These are phyloP conservation scores for Echeveria elegans DNA, from an alignment of 164 flowering plant genomes.

Conservation along the genomic window DNA sequence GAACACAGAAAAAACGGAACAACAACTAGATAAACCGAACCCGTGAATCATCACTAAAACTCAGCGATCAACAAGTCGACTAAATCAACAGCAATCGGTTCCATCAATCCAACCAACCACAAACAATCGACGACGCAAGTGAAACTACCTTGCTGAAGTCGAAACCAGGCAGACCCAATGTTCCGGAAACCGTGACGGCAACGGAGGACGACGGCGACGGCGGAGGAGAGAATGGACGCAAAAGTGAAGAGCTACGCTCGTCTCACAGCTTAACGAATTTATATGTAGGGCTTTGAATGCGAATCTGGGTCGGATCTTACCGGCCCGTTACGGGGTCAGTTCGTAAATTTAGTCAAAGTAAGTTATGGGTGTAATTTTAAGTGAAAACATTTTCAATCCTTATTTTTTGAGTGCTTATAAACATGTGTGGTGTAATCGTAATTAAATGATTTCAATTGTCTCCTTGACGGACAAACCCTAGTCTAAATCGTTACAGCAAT, in stretches of 20 bases:
- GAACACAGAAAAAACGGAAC: background rate
- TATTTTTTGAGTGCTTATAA: background rate
- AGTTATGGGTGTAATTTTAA: background rate
- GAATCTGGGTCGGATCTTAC: background rate
- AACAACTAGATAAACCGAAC: background rate
- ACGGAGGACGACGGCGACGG: background rate
- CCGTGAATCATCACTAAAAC: background rate
- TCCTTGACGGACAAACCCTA: background rate
- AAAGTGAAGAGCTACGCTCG: background rate
- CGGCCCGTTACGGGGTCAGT: background rate
- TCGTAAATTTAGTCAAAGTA: background rate
- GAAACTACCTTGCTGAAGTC: background rate
- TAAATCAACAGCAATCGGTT: background rate
- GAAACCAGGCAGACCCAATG: background rate
- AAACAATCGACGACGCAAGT: background rate
- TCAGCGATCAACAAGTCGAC: background rate
- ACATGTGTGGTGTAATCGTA: background rate
- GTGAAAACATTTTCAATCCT: background rate
- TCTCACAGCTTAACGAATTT: background rate
- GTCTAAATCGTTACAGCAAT: background rate
- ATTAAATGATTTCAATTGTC: background rate
- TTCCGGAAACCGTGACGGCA: background rate
- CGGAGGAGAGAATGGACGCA: background rate
- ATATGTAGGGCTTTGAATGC: constrained; percentile 1
- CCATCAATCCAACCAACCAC: background rate